Conservation (phyloP, 352 stramenopile species). For the Phytophthora lateralis region DNA sequence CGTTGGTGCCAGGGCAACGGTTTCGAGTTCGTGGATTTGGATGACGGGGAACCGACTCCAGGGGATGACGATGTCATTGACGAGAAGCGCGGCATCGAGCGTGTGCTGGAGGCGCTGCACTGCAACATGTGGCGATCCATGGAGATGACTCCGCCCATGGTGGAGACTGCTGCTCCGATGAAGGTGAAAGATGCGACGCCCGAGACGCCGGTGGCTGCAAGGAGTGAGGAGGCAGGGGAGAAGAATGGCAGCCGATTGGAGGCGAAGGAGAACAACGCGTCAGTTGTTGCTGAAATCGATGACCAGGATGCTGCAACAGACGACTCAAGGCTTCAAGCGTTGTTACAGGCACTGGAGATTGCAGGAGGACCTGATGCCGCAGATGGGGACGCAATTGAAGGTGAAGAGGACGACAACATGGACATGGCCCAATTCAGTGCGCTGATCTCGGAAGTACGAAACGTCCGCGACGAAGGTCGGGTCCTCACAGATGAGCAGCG, state of each 20-base stretch:
- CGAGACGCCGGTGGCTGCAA: slow-evolving; percentile 2
- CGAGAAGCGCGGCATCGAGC: slow-evolving; percentile 62
- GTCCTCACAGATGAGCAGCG: slow-evolving; percentile 63
- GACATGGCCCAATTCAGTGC: slow-evolving; percentile 69
- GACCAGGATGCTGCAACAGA: slow-evolving; percentile 14
- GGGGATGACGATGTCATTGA: slow-evolving; percentile 19
- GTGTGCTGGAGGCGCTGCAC: slow-evolving; percentile 77
- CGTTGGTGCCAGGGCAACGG: slow-evolving; percentile 62
- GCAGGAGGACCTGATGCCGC: slow-evolving; percentile 19
- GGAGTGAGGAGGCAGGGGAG: slow-evolving; percentile 7
- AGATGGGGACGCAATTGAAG: not conserved
- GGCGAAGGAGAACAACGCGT: slow-evolving; percentile 15
- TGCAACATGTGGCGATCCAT: slow-evolving; percentile 86
- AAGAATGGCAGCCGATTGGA: slow-evolving; percentile 7
- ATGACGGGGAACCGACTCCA: not conserved
- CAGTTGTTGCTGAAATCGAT: slow-evolving; percentile 4
- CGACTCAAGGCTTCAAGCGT: slow-evolving; percentile 47
- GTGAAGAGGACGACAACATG: slow-evolving; percentile 44
- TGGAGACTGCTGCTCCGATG: not conserved
- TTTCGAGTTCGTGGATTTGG: slow-evolving; percentile 66
- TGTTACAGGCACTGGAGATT: slow-evolving; percentile 57
- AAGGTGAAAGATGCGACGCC: not conserved
- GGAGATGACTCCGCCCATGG: slow-evolving; percentile 43
- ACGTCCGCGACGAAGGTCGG: slow-evolving; percentile 63
- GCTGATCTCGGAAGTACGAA: slow-evolving; percentile 66